Percentiles rank a stretch among this genome's conserved stretches.
Evolutionary conservation across 805 yeast species (phyloP).

Genomic region (Saturnispora saitoi): DNA sequence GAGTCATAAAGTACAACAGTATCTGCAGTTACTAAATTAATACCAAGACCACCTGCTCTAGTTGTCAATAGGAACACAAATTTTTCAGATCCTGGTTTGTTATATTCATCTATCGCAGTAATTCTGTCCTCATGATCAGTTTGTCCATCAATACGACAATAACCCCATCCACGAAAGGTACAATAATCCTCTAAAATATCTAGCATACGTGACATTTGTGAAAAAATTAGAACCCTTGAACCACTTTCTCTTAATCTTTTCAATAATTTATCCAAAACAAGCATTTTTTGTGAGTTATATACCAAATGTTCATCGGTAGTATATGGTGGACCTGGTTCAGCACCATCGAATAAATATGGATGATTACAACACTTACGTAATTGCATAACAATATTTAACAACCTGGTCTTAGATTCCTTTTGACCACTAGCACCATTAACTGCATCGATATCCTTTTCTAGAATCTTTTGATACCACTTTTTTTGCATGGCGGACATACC

Average conservation of each 20-base stretch:
- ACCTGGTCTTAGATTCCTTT: constrained; percentile 84
- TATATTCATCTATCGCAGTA: constrained; percentile 86
- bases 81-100: constrained; percentile 70
- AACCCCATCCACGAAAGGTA: constrained; percentile 69
- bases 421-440: constrained; percentile 95
- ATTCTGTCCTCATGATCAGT: constrained; percentile 91
- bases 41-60: constrained; percentile 95
- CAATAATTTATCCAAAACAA: constrained; percentile 74
- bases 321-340: constrained; percentile 97
- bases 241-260: constrained; percentile 67
- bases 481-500: constrained; percentile 96
- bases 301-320: constrained; percentile 93
- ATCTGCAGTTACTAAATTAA: constrained; percentile 87
- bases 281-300: constrained; percentile 85
- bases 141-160: constrained; percentile 89
- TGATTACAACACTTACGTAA: constrained; percentile 94
- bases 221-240: constrained; percentile 82
- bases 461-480: constrained; percentile 78
- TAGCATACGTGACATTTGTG: constrained; percentile 86
- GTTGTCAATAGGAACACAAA: constrained; percentile 83
- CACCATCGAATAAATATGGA: constrained; percentile 97
- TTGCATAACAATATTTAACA: constrained; percentile 93
- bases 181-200: constrained; percentile 94
- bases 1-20: constrained; percentile 82
- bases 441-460: constrained; percentile 92